Percentiles rank a stretch among this genome's conserved stretches.
Conservation (phyloP, 345 rosid genomes). For the Bretschneidera sinensis region DNA sequence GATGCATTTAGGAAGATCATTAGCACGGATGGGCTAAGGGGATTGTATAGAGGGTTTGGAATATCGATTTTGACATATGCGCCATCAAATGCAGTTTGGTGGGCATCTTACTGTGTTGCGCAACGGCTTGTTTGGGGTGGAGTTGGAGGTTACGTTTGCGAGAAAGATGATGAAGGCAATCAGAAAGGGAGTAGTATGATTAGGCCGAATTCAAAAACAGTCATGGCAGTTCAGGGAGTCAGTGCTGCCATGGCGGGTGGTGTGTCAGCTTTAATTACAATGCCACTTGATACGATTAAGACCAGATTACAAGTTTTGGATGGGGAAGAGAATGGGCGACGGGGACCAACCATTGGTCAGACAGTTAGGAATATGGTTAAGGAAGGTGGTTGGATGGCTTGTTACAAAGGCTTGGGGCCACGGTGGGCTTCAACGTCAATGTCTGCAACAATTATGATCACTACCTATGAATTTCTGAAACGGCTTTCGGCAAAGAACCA, state of each 20-base stretch:
- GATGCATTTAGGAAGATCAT: conserved; percentile 82
- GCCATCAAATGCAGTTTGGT: conserved; percentile 95
- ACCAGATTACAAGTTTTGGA: conserved; percentile 86
- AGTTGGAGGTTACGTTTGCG: conserved; percentile 39
- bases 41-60: conserved; percentile 93
- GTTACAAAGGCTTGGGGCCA: conserved; percentile 90
- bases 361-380: conserved; percentile 68
- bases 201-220: conserved; percentile 58
- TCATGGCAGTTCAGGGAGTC: conserved; percentile 88
- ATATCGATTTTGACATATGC: conserved; percentile 91
- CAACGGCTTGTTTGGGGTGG: conserved; percentile 59
- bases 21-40: conserved; percentile 63
- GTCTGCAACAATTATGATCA: conserved; percentile 95
- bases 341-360: conserved; percentile 66
- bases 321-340: conserved; percentile 66
- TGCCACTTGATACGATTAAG: conserved; percentile 94
- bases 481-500: conserved; percentile 79
- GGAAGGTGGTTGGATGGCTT: conserved; percentile 93
- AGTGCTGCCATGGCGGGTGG: conserved; percentile 98
- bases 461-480: conserved; percentile 93
- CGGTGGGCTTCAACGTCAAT: conserved; percentile 93
- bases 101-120: conserved; percentile 91
- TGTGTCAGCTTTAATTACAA: conserved; percentile 82
- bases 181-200: conserved; percentile 19
- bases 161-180: conserved; percentile 36